Percentiles rank a stretch among this genome's conserved stretches.
phyloP scores from a whole-genome alignment of 1,284 basidiomycete species.

The Mycena sp. region DNA sequence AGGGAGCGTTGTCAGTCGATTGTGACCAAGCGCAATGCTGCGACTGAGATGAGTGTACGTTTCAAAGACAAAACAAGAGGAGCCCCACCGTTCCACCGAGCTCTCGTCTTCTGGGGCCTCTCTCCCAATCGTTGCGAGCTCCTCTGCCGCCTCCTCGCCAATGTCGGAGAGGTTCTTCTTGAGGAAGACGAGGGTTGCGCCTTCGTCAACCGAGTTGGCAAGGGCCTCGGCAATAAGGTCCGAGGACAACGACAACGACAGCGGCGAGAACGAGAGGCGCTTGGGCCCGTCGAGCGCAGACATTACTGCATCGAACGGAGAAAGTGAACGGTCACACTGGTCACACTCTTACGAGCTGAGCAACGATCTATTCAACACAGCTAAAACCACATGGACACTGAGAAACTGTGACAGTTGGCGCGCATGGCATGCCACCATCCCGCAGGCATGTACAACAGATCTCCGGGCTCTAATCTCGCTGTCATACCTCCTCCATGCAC shows the following conservation, averaged over 20 bases:
- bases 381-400: constrained; percentile 85
- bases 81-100: constrained; percentile 74
- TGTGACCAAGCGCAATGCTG: constrained; percentile 90
- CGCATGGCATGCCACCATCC: constrained; percentile 96
- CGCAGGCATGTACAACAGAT: constrained; percentile 87
- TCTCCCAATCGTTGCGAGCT: constrained; percentile 72
- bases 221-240: constrained; percentile 64
- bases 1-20: constrained; percentile 84
- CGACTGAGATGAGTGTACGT: background rate
- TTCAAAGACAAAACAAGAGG: background rate
- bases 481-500: constrained; percentile 72
- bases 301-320: constrained; percentile 23
- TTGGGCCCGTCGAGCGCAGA: constrained; percentile 16
- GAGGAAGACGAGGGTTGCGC: constrained; percentile 85
- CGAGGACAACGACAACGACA: constrained; percentile 11
- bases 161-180: constrained; percentile 82
- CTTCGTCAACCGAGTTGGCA: constrained; percentile 75
- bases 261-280: constrained; percentile 17
- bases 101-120: constrained; percentile 61
- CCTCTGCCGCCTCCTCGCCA: constrained; percentile 75
- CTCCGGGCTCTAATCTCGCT: constrained; percentile 80
- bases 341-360: no score
- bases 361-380: constrained; percentile 8
- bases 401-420: constrained; percentile 80
- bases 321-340: background rate